Base-by-base conservation (phyloP, 129 eudicot species). In the Calendula officinalis region DNA sequence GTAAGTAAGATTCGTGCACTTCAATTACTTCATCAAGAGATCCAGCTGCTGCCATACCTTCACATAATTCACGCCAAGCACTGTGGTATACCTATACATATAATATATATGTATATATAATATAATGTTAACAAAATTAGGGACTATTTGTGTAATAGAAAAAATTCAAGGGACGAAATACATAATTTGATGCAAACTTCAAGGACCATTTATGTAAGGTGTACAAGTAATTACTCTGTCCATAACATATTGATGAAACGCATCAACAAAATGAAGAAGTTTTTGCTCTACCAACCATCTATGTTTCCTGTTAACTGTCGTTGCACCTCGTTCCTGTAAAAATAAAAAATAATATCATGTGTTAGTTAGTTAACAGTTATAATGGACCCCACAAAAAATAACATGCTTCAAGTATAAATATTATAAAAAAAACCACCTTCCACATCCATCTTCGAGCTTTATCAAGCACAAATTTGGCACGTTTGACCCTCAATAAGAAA, bases 191-290 rank as follows among this genome's bases (percentile, higher is more conserved):
- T 22, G 30, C 30, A 22, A 22, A 22, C 30, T 22, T 0, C 30
- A 22, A 22, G 30, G 30, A 22, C 30, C 30, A 22, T 22, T 22
- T 22, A 22, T 22, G 30, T 22, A 62, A 56, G 60, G 56, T 42
- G 70, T 59, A 48, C 32, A 62, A 54, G 45, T 16, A 35, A 60
- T 80, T 92, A 92, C 99, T 57, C 97, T 88, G 82, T 94, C 99
- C 99, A 94, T 94, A 65, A 94, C 97, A 72, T 94, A 94, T 78
- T 88, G 99, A 78, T 94, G 99, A 80, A 94, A 94, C 42, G 97
- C 99, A 77, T 94, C 99, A 62, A 94, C 95, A 50, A 94, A 94
- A 70, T 94, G 95, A 41, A 94, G 91, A 47, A 94, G 87, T 66
- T 94, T 94, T 72, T 94, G 97, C 81, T 85, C 92, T 77, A 94